Conservation (phyloP, 2,329 filamentous ascomycete species). For the Microcyclospora pomicola region DNA sequence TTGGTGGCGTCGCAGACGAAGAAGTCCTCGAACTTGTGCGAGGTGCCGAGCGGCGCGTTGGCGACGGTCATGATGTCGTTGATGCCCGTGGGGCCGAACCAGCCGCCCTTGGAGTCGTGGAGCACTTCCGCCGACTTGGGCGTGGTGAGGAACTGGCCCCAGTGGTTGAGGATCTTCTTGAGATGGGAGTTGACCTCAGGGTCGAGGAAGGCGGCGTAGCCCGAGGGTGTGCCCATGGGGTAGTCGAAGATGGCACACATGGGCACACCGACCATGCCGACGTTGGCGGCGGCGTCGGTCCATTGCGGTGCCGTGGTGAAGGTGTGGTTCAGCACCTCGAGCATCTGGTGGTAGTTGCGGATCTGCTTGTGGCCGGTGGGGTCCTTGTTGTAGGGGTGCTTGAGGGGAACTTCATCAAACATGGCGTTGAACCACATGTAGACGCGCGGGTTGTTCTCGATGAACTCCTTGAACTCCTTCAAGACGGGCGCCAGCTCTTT, state of each 20-base stretch:
- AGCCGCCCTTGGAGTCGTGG: conserved; percentile 22
- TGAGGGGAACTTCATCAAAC: conserved; percentile 48
- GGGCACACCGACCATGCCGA: conserved; percentile 40
- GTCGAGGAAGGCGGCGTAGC: conserved; percentile 41
- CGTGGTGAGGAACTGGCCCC: conserved; percentile 27
- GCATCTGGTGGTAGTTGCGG: conserved; percentile 52
- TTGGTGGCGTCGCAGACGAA: conserved; percentile 45
- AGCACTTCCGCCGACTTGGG: conserved; percentile 26
- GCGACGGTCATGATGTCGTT: conserved; percentile 24
- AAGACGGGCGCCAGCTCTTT: conserved; percentile 45
- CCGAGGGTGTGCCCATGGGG: conserved; percentile 43
- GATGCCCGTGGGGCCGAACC: conserved; percentile 28
- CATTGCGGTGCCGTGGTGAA: conserved; percentile 28
- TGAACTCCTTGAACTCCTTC: conserved; percentile 50
- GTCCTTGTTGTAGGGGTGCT: conserved; percentile 46
- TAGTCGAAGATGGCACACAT: conserved; percentile 46
- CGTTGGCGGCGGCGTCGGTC: conserved; percentile 24
- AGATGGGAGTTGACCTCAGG: conserved; percentile 38
- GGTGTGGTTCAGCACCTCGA: conserved; percentile 49
- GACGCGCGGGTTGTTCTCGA: conserved; percentile 49
- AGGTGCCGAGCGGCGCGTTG: conserved; percentile 16
- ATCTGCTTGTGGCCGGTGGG: conserved; percentile 50
- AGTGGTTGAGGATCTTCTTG: conserved; percentile 38
- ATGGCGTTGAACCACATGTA: conserved; percentile 54
- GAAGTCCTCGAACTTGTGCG: conserved; percentile 35